Evolutionary conservation across 495 filamentous ascomycete genomes (phyloP).

Genomic region (Aspergillus cavernicola): DNA sequence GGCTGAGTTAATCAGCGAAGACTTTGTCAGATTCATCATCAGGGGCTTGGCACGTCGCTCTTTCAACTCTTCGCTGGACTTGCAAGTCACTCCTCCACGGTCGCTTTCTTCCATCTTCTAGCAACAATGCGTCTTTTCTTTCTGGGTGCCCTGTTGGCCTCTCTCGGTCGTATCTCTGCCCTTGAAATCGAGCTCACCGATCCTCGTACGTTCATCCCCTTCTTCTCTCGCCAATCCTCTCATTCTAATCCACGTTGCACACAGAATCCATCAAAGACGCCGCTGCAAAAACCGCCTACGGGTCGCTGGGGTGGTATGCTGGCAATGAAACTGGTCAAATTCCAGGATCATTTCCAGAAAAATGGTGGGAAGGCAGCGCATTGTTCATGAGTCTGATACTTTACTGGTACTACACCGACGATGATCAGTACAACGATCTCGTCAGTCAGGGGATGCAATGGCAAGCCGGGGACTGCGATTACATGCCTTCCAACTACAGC

Average conservation of each 20-base stretch:
- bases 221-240: background rate
- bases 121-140: conserved; percentile 8
- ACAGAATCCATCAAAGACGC: conserved; percentile 64
- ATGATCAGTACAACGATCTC: conserved; percentile 49
- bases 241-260: background rate
- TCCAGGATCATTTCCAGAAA: conserved; percentile 53
- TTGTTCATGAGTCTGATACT: conserved; percentile 49
- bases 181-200: conserved; percentile 9
- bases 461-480: conserved; percentile 48
- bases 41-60: too few relatives aligned
- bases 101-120: background rate
- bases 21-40: too few relatives aligned
- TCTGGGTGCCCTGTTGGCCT: background rate
- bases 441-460: conserved; percentile 46
- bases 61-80: too few relatives aligned
- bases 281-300: conserved; percentile 54
- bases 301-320: conserved; percentile 67
- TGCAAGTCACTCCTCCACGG: too few relatives aligned
- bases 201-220: background rate
- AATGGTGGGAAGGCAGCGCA: conserved; percentile 80
- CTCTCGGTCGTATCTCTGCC: background rate
- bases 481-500: conserved; percentile 44
- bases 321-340: conserved; percentile 61
- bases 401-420: conserved; percentile 56
- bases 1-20: too few relatives aligned